Evolutionary conservation across 1,139 yeast species (phyloP), one percentile per base, ranked within the genome.

Genomic region (Hyphopichia khmerensis): DNA sequence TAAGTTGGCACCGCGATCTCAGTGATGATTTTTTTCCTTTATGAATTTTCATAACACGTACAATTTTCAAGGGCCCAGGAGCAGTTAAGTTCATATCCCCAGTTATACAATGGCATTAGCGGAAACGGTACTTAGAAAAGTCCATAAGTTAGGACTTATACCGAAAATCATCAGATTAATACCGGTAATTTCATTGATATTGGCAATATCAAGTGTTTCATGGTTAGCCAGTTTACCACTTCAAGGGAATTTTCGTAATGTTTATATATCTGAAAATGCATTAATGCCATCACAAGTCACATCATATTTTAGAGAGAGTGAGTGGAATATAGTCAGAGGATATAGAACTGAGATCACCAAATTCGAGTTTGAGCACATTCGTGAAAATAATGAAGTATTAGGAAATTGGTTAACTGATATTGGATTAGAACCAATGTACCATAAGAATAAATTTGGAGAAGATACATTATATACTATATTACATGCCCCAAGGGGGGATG

Each of bases 401-500:
- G 72, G 71, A 40, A 50, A 59, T 6, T 87, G 95, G 91, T 69
- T 93, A 38, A 67, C 70, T 33, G 85, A 81, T 41, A 74, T 84
- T 49, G 98, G 98, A 1, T 77, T 84, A 52, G 83, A 84, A 57
- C 77, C 95, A 0, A 72, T 85, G 9, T 52, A 59, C 32, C 73
- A 69, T 48, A 57, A 61, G 17, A 69, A 75, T 47, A 52, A 52
- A 16, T 53, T 52, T 31, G 43, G 53, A 17, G 52, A 55, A 17
- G 69, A 69, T 40, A 84, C 89, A 15, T 69, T 89, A 33, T 93
- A 91, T 59, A 96, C 90, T 1, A 79, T 91, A 14, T 75, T 88
- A 65, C 96, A 89, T 58, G 95, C 96, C 0, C 96, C 98, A 2
- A 70, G 96, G 50, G 97, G 98, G 19, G 98, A 93, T 55, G 95